phyloP scores from a whole-genome alignment of 192 early-diverging fungal species.

The Linnemannia hyalina region DNA sequence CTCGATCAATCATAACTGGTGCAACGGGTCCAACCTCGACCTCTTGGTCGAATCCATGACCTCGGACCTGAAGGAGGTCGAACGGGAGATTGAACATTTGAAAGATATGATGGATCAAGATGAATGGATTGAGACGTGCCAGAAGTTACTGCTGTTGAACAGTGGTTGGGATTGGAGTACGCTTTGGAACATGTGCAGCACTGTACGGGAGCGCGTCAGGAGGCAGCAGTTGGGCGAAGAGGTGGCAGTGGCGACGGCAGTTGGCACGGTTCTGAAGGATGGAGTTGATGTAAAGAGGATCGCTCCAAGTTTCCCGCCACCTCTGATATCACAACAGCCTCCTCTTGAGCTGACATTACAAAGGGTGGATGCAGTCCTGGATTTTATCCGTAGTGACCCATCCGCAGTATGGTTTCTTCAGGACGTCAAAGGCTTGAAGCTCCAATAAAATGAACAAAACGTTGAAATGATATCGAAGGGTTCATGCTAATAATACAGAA shows the following conservation, averaged over 20 bases:
- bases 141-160: conserved; percentile 60
- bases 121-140: conserved; percentile 63
- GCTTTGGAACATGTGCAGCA: conserved; percentile 54
- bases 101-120: conserved; percentile 56
- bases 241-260: background rate
- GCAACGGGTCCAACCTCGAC: conserved; percentile 71
- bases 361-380: conserved; percentile 14
- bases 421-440: conserved; percentile 14
- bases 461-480: background rate
- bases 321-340: conserved; percentile 36
- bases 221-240: background rate
- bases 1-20: conserved; percentile 86
- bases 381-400: conserved; percentile 20
- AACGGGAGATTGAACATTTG: conserved; percentile 68
- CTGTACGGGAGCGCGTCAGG: conserved; percentile 18
- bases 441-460: background rate
- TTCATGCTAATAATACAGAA: background rate
- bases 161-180: conserved; percentile 68
- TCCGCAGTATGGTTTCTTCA: conserved; percentile 44
- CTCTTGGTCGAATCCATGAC: conserved; percentile 61
- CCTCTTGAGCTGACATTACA: conserved; percentile 33
- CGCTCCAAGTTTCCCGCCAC: conserved; percentile 37
- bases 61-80: conserved; percentile 62
- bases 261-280: background rate
- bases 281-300: background rate